phyloP scores from a whole-genome alignment of 1,139 yeast species.

The Citeromyces siamensis region DNA sequence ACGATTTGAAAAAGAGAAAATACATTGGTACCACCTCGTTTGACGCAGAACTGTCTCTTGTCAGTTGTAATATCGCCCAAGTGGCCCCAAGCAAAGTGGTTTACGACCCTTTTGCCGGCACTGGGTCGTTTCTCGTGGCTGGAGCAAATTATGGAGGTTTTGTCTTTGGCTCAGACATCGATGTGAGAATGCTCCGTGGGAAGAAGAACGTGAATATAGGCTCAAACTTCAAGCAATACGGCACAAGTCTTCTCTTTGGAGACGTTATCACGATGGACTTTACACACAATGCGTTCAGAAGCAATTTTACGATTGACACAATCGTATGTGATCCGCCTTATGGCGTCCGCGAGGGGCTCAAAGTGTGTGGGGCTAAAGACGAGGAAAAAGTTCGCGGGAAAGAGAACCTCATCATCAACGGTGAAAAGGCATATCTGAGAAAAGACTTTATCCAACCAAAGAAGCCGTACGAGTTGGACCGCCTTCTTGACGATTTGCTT shows the following conservation, averaged over 20 bases:
- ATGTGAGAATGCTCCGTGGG: constrained; percentile 73
- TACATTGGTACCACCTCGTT: constrained; percentile 95
- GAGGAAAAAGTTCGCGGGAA: constrained; percentile 45
- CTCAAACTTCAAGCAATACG: constrained; percentile 68
- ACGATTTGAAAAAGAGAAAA: constrained; percentile 71
- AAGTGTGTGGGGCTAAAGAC: constrained; percentile 79
- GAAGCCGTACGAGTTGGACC: constrained; percentile 75
- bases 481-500: constrained; percentile 65
- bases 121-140: constrained; percentile 89
- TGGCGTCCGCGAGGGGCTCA: constrained; percentile 92
- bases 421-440: constrained; percentile 65
- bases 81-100: constrained; percentile 52
- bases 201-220: constrained; percentile 40
- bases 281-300: constrained; percentile 75
- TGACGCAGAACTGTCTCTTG: constrained; percentile 78
- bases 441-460: constrained; percentile 88
- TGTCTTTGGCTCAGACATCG: constrained; percentile 85
- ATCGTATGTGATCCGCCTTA: constrained; percentile 97
- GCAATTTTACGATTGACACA: constrained; percentile 52
- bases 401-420: constrained; percentile 60
- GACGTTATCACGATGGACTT: constrained; percentile 91
- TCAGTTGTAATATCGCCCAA: constrained; percentile 80
- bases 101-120: constrained; percentile 95
- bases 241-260: constrained; percentile 40
- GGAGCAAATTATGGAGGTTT: constrained; percentile 80